A percentile compares a stretch with the other conserved stretches of the same genome.
Conservation (phyloP, 2,329 filamentous ascomycete species). For the Alternaria panax region DNA sequence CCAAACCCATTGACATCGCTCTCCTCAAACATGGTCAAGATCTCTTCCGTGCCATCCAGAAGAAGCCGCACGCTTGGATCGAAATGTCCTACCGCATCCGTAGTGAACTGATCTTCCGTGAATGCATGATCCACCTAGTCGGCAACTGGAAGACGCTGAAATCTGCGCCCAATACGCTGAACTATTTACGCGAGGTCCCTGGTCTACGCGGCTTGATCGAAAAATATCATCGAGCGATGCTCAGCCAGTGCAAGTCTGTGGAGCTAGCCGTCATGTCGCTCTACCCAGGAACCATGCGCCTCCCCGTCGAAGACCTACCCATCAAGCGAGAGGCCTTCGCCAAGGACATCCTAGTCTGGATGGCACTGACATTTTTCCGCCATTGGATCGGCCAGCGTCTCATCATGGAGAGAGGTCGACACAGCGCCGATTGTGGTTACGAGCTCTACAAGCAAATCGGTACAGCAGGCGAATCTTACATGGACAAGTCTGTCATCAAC, state of each 20-base stretch:
- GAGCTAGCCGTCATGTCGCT: slow-evolving; percentile 33
- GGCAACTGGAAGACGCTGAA: slow-evolving; percentile 51
- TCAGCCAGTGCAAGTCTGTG: slow-evolving; percentile 37
- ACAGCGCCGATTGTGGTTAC: slow-evolving; percentile 55
- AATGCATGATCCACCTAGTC: slow-evolving; percentile 55
- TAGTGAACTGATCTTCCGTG: slow-evolving; percentile 55
- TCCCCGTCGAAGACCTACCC: slow-evolving; percentile 37
- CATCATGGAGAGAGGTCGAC: slow-evolving; percentile 48
- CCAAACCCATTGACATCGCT: slow-evolving; percentile 56
- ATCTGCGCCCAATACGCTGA: not conserved
- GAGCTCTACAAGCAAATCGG: slow-evolving; percentile 54
- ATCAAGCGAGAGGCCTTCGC: slow-evolving; percentile 55
- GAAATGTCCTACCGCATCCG: slow-evolving; percentile 55
- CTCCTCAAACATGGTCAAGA: slow-evolving; percentile 57
- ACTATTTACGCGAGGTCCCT: slow-evolving; percentile 28
- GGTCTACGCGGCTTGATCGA: slow-evolving; percentile 40
- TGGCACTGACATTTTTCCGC: slow-evolving; percentile 56
- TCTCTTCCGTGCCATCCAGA: slow-evolving; percentile 55
- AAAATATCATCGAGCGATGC: slow-evolving; percentile 39
- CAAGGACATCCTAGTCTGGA: slow-evolving; percentile 61
- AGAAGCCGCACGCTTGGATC: slow-evolving; percentile 56
- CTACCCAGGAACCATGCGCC: slow-evolving; percentile 40
- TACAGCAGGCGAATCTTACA: slow-evolving; percentile 54
- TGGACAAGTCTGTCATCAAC: slow-evolving; percentile 49
- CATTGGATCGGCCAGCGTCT: slow-evolving; percentile 57